Base-by-base conservation (phyloP, 257 asterid species). In the Solanum appendiculatum region DNA sequence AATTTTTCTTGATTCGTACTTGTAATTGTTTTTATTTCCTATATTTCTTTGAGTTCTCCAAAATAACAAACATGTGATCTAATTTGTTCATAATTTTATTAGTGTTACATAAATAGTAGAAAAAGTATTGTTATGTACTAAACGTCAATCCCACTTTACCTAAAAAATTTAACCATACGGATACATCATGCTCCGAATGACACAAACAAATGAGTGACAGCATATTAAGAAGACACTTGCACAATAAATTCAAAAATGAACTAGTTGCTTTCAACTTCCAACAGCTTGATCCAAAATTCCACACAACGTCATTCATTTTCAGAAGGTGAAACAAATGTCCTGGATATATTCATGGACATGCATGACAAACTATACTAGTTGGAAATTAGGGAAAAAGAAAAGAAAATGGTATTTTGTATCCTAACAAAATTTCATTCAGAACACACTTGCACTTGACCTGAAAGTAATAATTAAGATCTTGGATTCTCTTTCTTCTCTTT, bases 401-500 rank as follows among this genome's bases (percentile, higher is more conserved):
- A 78, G 16, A 42, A 77, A 42, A 42, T 21, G 51, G 9, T 33
- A 36, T 72, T 34, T 72, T 78, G 63, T 51, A 78, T 78, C 39
- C 84, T 44, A 42, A 44, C 63, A 78, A 44, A 78, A 44, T 15
- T 8, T 78, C 25, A 44, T 78, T 25, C 84, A 15, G 63, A 40
- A 40, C 37, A 42, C 23, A 78, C 63, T 78, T 78, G 63, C 25
- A 78, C 13, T 23, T 77, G 63, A 75, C 36, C 83, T 13, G 36
- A 48, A 44, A 78, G 39, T 78, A 9, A 78, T 16, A 63, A 4
- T 84, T 68, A 84, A 63, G 86, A 84, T 60, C 86, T 84, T 6
- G 86, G 40, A 77, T 84, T 84, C 78, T 84, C 86, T 33, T 84
- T 84, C 37, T 84, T 84, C 86, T 84, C 86, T 84, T 84, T 63